Evolutionary conservation across 73 alveolate species (phyloP), one percentile per base, ranked within the genome.

Genomic region (Loxodes magnus): DNA sequence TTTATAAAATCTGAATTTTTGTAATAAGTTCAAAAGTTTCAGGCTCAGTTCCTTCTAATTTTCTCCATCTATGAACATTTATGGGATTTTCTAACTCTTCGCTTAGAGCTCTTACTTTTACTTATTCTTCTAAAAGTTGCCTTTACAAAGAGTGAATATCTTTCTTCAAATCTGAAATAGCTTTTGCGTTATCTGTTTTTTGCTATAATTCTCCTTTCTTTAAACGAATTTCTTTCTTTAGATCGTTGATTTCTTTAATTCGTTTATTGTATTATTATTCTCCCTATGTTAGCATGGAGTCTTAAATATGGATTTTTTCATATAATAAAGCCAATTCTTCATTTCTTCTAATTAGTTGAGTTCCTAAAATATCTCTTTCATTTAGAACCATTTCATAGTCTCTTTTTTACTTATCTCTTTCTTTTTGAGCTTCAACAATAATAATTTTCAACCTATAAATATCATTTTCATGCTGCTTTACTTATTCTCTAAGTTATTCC

Each of bases 41-140:
- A 19, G 98, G 94, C 53, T 88, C 96, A n/a, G 95, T 88, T 3
- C 96, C 98, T 66, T 88, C 98, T 21, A 88, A 78, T 56, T 88
- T 88, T 65, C 98, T 79, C 98, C 98, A 88, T 64, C 96, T 68
- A 66, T 88, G 96, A 37, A 67, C 90, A 67, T 88, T 88, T 77
- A 84, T 69, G n/a, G 94, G 88, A 67, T 86, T 84, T 67, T 88
- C 94, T 9, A 88, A 72, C 55, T 88, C 98, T 65, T 88, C 98
- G 36, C 92, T 53, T 30, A 88, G 71, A 16, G 98, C 98, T 71
- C 85, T 89, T 28, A 84, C 95, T 56, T 85, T 84, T 16, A 85
- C 72, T 61, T 85, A 80, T 70, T 89, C 98, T 34, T 85, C 89
- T 27, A 87, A 60, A 2, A 89, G 50, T 42, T 89, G 87, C 29